Conservation (phyloP, 768 basidiomycete species). For the Baorangia bicolor region DNA sequence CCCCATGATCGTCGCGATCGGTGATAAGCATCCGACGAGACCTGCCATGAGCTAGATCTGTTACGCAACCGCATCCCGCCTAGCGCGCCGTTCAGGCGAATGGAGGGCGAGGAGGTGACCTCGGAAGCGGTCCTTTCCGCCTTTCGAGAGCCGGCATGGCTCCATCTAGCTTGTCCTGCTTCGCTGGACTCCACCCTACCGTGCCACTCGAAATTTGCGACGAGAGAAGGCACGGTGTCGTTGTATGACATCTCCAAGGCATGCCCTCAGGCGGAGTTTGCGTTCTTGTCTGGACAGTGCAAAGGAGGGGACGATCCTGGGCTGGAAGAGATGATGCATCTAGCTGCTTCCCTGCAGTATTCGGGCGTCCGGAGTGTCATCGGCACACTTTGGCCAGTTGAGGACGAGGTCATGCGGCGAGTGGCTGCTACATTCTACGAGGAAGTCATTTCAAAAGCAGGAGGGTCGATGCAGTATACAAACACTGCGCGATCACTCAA, state of each 20-base stretch:
- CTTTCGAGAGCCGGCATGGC: conserved; percentile 27
- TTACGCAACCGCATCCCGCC: conserved; percentile 22
- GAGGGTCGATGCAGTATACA: conserved; percentile 9
- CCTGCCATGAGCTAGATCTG: conserved; percentile 10
- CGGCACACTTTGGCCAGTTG: conserved; percentile 36
- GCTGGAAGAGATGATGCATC: conserved; percentile 35
- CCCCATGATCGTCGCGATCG: conserved; percentile 23
- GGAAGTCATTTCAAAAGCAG: conserved; percentile 13
- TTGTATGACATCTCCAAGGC: conserved; percentile 27
- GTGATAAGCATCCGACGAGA: conserved; percentile 11
- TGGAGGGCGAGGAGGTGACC: conserved; percentile 24
- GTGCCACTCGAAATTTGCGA: conserved; percentile 27
- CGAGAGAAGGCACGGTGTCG: conserved; percentile 22
- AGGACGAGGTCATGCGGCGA: conserved; percentile 23
- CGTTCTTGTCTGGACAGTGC: conserved; percentile 34
- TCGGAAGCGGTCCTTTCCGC: conserved; percentile 14
- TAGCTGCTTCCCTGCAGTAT: conserved; percentile 34
- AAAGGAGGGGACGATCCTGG: conserved; percentile 17
- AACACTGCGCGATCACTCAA: conserved; percentile 20
- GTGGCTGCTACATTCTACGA: conserved; percentile 26
- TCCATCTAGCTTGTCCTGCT: conserved; percentile 43
- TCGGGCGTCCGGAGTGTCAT: conserved; percentile 34
- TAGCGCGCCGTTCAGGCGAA: conserved; percentile 18
- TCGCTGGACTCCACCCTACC: conserved; percentile 31
- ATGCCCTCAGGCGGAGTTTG: conserved; percentile 32